Percentiles rank a stretch among this genome's conserved stretches.
Evolutionary conservation across 805 yeast species (phyloP).

Genomic region (Metschnikowia rubicola): DNA sequence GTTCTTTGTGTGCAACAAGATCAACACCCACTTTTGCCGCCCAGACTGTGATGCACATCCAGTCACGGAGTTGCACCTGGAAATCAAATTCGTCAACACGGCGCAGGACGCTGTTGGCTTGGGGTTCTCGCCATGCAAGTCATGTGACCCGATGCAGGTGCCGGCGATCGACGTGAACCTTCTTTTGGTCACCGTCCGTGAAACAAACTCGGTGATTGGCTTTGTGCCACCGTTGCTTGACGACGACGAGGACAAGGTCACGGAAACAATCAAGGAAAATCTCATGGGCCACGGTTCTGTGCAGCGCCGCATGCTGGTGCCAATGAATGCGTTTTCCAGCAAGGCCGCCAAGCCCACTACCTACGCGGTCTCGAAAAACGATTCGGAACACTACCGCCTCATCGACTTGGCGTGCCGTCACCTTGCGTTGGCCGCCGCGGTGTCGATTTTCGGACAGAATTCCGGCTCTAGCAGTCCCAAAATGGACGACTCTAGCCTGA

Average conservation of each 20-base stretch:
- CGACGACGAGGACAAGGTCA: conserved; percentile 41
- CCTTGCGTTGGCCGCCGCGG: conserved; percentile 75
- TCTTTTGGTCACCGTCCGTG: conserved; percentile 47
- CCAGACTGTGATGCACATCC: conserved; percentile 62
- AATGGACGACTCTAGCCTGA: conserved; percentile 14
- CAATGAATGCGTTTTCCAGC: conserved; percentile 23
- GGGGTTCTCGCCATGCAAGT: conserved; percentile 51
- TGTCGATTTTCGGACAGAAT: conserved; percentile 28
- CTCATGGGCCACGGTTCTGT: conserved; percentile 24
- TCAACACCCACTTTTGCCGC: conserved; percentile 49
- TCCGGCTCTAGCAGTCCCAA: conserved; percentile 20
- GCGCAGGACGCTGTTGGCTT: conserved; percentile 39
- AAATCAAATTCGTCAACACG: conserved; percentile 43
- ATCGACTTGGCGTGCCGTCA: conserved; percentile 81
- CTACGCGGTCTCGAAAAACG: conserved; percentile 48
- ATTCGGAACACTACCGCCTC: conserved; percentile 63
- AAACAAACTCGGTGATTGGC: conserved; percentile 56
- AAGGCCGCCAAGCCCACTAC: conserved; percentile 3
- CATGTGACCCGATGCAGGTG: conserved; percentile 50
- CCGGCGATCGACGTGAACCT: conserved; percentile 47
- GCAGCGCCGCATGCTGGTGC: conserved; percentile 28
- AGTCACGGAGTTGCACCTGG: conserved; percentile 40
- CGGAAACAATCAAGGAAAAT: conserved; percentile 34
- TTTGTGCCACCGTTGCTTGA: conserved; percentile 50
- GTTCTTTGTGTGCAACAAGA: conserved; percentile 50